Evolutionary conservation across 2,329 filamentous ascomycete species (phyloP).

Genomic region (Chalaropsis thielavioides): DNA sequence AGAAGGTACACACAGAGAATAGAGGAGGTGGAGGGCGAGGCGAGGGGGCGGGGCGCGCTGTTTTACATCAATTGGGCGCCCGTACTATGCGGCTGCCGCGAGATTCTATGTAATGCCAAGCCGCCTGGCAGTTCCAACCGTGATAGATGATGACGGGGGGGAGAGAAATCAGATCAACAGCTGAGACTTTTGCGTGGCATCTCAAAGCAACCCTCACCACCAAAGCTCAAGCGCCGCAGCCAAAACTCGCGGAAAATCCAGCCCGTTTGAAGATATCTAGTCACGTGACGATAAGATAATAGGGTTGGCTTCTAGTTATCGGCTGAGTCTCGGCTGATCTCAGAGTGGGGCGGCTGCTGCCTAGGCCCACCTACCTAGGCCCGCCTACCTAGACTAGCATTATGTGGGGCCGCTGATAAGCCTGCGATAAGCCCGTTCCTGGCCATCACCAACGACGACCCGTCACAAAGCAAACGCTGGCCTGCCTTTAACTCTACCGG

Average conservation of each 20-base stretch:
- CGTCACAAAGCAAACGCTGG: too few relatives aligned
- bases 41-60: neutral
- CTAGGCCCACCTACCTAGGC: neutral
- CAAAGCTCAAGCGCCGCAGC: neutral
- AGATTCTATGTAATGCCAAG: neutral
- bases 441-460: too few relatives aligned
- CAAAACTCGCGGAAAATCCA: neutral
- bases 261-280: neutral
- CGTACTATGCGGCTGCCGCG: neutral
- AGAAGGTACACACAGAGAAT: too few relatives aligned
- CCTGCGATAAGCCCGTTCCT: too few relatives aligned
- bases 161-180: neutral
- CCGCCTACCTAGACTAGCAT: neutral
- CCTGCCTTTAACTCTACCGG: too few relatives aligned
- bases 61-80: neutral
- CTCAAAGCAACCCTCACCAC: neutral
- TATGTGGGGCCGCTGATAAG: neutral
- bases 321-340: neutral
- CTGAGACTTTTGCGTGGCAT: neutral
- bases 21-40: neutral
- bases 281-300: constrained; percentile 10
- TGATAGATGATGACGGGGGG: neutral
- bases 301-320: too few relatives aligned
- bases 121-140: neutral
- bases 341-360: neutral